A percentile compares a stretch with the other conserved stretches of the same genome.
phyloP scores from a whole-genome alignment of 106 monocot genomes.

The Platanthera guangdongensis region DNA sequence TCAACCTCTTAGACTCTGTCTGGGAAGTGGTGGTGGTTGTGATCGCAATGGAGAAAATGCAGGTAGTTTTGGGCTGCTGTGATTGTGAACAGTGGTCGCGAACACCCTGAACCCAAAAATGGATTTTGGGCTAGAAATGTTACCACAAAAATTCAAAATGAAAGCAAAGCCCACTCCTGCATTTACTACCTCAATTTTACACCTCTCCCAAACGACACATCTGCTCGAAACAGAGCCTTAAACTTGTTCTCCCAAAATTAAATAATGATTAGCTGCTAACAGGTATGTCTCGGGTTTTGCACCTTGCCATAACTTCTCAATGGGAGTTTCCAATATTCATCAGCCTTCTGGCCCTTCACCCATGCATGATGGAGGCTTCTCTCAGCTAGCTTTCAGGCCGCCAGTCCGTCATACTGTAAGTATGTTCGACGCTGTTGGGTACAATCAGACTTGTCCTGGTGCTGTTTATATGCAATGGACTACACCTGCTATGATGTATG shows the following conservation, averaged over 20 bases:
- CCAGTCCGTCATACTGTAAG: conserved; percentile 4
- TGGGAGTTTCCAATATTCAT: conserved; percentile 27
- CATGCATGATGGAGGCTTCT: conserved; percentile 37
- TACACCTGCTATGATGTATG: conserved; percentile 59
- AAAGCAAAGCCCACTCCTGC: too few species aligned
- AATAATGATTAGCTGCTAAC: conserved; percentile 6
- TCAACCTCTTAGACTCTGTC: too few species aligned
- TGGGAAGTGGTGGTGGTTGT: too few species aligned
- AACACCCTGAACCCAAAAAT: too few species aligned
- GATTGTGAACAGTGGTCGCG: too few species aligned
- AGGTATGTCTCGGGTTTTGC: conserved; percentile 49
- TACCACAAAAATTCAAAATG: too few species aligned
- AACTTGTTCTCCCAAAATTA: neutral
- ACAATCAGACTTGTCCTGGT: conserved; percentile 36
- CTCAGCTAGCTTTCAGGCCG: conserved; percentile 29
- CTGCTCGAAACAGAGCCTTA: neutral
- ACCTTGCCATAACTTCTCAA: conserved; percentile 25
- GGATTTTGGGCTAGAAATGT: too few species aligned
- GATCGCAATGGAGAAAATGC: too few species aligned
- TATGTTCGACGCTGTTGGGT: conserved; percentile 23
- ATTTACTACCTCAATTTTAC: too few species aligned
- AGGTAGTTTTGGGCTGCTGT: neutral
- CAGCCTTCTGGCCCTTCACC: conserved; percentile 35
- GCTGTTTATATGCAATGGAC: conserved; percentile 76
- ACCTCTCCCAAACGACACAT: too few species aligned